Base-by-base conservation (phyloP, 2,329 filamentous ascomycete genomes). In the Colletotrichum neosansevieriae region DNA sequence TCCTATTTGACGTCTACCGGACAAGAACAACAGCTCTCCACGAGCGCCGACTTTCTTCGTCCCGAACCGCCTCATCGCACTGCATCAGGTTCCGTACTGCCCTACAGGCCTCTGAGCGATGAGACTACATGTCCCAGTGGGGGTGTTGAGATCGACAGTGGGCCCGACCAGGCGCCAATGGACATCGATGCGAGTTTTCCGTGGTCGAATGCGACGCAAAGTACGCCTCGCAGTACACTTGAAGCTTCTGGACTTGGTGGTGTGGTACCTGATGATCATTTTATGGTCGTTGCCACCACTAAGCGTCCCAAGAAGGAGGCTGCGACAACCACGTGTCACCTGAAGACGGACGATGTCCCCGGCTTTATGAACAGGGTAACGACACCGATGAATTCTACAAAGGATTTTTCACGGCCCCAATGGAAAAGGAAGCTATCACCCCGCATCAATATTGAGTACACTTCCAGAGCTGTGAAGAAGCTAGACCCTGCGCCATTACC, bases 261-360 rank as follows among this genome's bases (percentile, higher is more conserved):
- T 13, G 84, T 89, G 0, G 78, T 83, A 29, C 88, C 89, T 0
- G 88, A 90, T n/a, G 89, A 91, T 70, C 88, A 91, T 70, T 91
- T 91, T 67, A 80, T 84, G 45, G 79, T 90, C 0, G 79, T 84
- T 2, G 87, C 90, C 2, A 81, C 81, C 2, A 88, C 86, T 0
- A 81, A 78, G 45, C 80, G 85, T 15, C 76, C 80, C 0, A 82
- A 78, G 29, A 70, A 72, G 12, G 74, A 79, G 7, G 29, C 10
- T 6, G 2, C 21, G 29, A 1, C 34, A 17, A 51, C 17, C 11
- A 29, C 58, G 1, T 61, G 71, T 4, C 70, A n/a, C 11, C 74
- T 74, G 1, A 76, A 75, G 0, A 6, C 12, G 4, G 77, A 78
- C 6, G 76, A 74, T 0, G 79, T 82, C 1, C 79, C 84, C 6